A percentile compares a stretch with the other conserved stretches of the same genome.
phyloP scores from a whole-genome alignment of 2,329 filamentous ascomycete genomes.

The Trichoderma sp. region DNA sequence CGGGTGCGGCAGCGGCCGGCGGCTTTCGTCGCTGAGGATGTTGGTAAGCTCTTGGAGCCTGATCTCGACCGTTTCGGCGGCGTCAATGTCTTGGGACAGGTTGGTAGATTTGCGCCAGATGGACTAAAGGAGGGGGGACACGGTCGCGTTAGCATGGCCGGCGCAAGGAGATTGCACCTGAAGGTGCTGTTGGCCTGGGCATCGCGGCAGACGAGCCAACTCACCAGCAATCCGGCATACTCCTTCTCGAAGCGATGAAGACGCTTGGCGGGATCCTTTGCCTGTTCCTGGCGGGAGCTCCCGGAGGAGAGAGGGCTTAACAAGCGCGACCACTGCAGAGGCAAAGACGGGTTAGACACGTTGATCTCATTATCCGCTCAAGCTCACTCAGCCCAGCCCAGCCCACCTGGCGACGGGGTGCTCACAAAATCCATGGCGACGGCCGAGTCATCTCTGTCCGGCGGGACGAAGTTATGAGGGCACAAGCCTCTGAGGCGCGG shows the following conservation, averaged over 20 bases:
- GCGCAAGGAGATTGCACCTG: not conserved
- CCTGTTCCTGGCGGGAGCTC: constrained; percentile 58
- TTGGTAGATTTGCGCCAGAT: constrained; percentile 65
- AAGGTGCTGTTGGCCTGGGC: not conserved
- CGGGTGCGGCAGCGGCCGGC: constrained; percentile 83
- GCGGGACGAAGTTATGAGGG: not conserved
- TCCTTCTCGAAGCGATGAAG: constrained; percentile 68
- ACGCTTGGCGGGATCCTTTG: constrained; percentile 64
- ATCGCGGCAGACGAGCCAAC: constrained; percentile 26
- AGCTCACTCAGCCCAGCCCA: not conserved
- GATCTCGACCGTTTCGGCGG: constrained; percentile 63
- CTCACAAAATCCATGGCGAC: constrained; percentile 61
- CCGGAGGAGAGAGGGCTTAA: constrained; percentile 62
- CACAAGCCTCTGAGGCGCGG: constrained; percentile 19
- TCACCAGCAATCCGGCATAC: constrained; percentile 63
- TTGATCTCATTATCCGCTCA: not conserved
- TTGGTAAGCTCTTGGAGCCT: constrained; percentile 65
- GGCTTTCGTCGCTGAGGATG: constrained; percentile 85
- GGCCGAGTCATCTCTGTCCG: constrained; percentile 44
- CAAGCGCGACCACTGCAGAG: constrained; percentile 64
- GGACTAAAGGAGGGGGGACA: constrained; percentile 39
- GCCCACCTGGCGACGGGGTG: not conserved
- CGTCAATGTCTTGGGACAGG: constrained; percentile 60
- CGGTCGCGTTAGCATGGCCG: not conserved
- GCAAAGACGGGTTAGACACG: constrained; percentile 22